Evolutionary conservation across 1,284 basidiomycete genomes (phyloP), one percentile per base, ranked within the genome.

Genomic region (Austroboletus novae-zelandiae): DNA sequence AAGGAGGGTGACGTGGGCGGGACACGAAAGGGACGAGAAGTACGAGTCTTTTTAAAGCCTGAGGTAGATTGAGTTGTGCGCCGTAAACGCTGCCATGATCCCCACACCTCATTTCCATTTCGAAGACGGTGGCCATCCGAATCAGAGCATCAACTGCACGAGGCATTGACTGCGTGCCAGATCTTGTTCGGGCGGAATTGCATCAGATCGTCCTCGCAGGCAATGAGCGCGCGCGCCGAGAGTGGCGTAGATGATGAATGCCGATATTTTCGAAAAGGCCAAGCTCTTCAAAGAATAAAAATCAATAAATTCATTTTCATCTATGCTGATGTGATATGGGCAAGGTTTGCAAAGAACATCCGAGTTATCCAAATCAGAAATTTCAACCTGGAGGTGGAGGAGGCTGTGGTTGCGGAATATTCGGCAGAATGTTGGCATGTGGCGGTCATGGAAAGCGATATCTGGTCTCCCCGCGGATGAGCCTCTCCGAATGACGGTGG

Each of bases 91-190:
- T 40, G 40, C 50, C 53, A 60, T 34, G 30, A 40, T 57, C 48
- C 47, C 49, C 48, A 57, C 45, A 47, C 50, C 25, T 43, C 18
- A 45, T 59, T 65, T 58, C 63, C 50, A 54, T 60, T 50, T 57
- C 36, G 48, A 64, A 60, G 23, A 25, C 17, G 47, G 43, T 2
- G 48, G 61, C 37, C 56, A 50, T 48, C 45, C 57, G 66, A 64
- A 59, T 25, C 13, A 13, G 17, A 61, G 23, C 30, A 46, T 30
- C 8, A 13, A 40, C 40, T 45, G 34, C 61, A 66, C 55, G 63
- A 66, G 63, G 61, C 64, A 48, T 46, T 40, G 50, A 45, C 36
- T 50, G 36, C 11, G 40, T 50, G 37, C 48, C 43, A 40, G 27
- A 51, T 52, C 31, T 32, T 30, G 43, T 40, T 27, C 47, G 44